These are phyloP conservation scores for Cylindrotheca closterium DNA, from an alignment of 108 stramenopile species.

Conservation along the genomic window DNA sequence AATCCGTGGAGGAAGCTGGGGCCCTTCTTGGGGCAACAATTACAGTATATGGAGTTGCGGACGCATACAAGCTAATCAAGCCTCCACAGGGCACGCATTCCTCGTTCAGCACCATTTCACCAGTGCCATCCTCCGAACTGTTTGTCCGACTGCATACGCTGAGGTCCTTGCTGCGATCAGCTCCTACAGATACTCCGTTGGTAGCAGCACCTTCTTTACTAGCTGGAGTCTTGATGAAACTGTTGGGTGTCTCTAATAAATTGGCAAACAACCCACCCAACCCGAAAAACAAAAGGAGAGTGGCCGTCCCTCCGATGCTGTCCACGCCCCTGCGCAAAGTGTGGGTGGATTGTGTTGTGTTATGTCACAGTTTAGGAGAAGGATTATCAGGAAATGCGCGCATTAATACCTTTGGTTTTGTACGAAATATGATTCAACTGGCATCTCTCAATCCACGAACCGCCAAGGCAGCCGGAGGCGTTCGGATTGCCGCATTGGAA, in stretches of 20 bases:
- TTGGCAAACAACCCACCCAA: constrained; percentile 12
- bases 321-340: constrained; percentile 66
- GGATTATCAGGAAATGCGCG: constrained; percentile 62
- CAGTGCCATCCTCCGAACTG: constrained; percentile 69
- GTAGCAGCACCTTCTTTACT: constrained; percentile 75
- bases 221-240: constrained; percentile 75
- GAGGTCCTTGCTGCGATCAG: constrained; percentile 56
- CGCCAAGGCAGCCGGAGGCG: constrained; percentile 71
- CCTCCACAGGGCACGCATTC: constrained; percentile 85
- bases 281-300: constrained; percentile 30
- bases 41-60: constrained; percentile 36
- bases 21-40: constrained; percentile 76
- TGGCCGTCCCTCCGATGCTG: constrained; percentile 59
- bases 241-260: constrained; percentile 67
- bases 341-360: constrained; percentile 81
- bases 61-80: constrained; percentile 2
- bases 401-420: constrained; percentile 59
- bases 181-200: constrained; percentile 54
- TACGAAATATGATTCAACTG: constrained; percentile 72
- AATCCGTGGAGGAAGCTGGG: constrained; percentile 83
- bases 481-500: constrained; percentile 68
- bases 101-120: constrained; percentile 56
- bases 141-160: constrained; percentile 61
- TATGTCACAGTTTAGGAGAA: constrained; percentile 68
- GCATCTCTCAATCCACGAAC: constrained; percentile 70